A percentile compares a stretch with the other conserved stretches of the same genome.
Conservation (phyloP, 2,329 filamentous ascomycete genomes). For the Verticillium albo-atrum region DNA sequence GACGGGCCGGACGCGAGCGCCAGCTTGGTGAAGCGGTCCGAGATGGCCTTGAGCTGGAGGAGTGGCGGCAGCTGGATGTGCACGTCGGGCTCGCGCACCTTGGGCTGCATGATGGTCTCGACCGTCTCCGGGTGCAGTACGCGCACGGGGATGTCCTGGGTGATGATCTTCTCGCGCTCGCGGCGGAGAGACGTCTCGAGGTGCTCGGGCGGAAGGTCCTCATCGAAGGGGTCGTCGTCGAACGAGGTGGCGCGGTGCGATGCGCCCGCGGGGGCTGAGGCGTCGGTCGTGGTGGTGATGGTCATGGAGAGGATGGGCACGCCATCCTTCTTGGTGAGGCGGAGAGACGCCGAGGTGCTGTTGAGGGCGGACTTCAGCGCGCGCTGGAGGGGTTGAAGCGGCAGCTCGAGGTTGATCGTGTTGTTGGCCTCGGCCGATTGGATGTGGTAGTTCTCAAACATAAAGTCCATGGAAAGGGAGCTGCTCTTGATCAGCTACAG, state of each 20-base stretch:
- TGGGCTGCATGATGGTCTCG: slow-evolving; percentile 91
- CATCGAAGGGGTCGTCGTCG: slow-evolving; percentile 32
- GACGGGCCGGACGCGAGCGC: slow-evolving; percentile 51
- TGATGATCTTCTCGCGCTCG: slow-evolving; percentile 86
- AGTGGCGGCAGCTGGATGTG: slow-evolving; percentile 87
- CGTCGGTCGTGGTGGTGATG: slow-evolving; percentile 70
- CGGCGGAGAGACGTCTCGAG: slow-evolving; percentile 55
- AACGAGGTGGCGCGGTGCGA: slow-evolving; percentile 11
- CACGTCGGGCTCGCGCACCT: slow-evolving; percentile 85
- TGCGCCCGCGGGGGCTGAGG: slow-evolving; percentile 26
- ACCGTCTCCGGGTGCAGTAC: slow-evolving; percentile 80
- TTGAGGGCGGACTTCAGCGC: slow-evolving; percentile 87
- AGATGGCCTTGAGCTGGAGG: slow-evolving; percentile 86
- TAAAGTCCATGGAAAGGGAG: slow-evolving; percentile 66
- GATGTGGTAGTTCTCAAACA: slow-evolving; percentile 82
- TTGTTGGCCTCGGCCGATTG: slow-evolving; percentile 79
- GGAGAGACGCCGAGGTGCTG: slow-evolving; percentile 75
- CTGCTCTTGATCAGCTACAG: slow-evolving; percentile 25
- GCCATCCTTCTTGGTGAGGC: slow-evolving; percentile 89
- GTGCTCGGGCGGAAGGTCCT: slow-evolving; percentile 44
- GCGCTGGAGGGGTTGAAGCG: slow-evolving; percentile 79
- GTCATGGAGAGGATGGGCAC: slow-evolving; percentile 85
- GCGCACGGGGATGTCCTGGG: slow-evolving; percentile 92
- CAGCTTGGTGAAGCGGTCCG: slow-evolving; percentile 90
- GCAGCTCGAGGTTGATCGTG: slow-evolving; percentile 94